Evolutionary conservation across 2,329 filamentous ascomycete genomes (phyloP).

Genomic region (Aspergillus hortae): DNA sequence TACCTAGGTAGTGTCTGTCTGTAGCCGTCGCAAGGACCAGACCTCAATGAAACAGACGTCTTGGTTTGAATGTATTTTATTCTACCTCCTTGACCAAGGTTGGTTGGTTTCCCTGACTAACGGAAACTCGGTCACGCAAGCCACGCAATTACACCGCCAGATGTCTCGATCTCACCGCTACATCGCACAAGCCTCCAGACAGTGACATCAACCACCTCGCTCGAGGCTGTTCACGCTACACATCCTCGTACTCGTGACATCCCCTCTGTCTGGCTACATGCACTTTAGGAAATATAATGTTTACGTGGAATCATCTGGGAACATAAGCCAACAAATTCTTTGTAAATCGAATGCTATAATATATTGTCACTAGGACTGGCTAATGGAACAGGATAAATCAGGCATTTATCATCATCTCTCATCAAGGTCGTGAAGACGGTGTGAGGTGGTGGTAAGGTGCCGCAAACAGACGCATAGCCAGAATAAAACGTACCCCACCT

Average conservation of each 20-base stretch:
- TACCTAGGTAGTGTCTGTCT: too few relatives aligned
- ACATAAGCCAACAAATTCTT: constrained; percentile 10
- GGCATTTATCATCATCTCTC: constrained; percentile 45
- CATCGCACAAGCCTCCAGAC: background rate
- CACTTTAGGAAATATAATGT: background rate
- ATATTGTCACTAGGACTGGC: constrained; percentile 29
- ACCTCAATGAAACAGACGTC: too few relatives aligned
- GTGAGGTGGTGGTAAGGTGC: constrained; percentile 38
- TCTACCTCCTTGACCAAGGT: too few relatives aligned
- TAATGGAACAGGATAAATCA: constrained; percentile 32
- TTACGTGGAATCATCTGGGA: background rate
- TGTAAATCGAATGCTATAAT: constrained; percentile 32
- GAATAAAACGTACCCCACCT: constrained; percentile 9
- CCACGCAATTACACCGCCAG: background rate
- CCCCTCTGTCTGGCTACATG: background rate
- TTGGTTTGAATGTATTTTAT: too few relatives aligned
- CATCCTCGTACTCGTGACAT: too few relatives aligned
- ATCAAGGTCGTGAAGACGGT: constrained; percentile 43
- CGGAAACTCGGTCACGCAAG: background rate
- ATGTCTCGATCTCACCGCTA: background rate
- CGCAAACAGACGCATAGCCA: constrained; percentile 23
- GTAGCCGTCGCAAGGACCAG: too few relatives aligned
- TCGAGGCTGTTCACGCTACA: too few relatives aligned
- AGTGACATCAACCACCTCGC: too few relatives aligned
- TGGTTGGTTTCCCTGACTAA: background rate